Evolutionary conservation across 192 early-diverging fungal genomes (phyloP).

Genomic region (Backusella mclennaniae): DNA sequence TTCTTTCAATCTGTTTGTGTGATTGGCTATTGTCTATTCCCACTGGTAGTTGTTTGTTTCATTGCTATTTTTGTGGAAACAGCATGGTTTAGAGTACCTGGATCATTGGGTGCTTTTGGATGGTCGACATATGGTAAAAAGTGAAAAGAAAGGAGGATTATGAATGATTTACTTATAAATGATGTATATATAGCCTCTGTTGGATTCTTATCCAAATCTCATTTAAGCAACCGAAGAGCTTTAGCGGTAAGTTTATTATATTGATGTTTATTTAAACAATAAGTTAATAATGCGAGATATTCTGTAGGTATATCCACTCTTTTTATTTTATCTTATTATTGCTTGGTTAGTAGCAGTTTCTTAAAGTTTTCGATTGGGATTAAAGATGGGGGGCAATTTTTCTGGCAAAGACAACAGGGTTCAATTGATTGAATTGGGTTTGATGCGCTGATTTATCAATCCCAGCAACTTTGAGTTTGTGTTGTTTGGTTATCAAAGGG

Average conservation of each 20-base stretch:
- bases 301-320: conserved; percentile 75
- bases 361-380: conserved; percentile 36
- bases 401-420: conserved; percentile 33
- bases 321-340: conserved; percentile 93
- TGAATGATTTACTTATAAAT: not conserved
- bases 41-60: conserved; percentile 79
- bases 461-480: conserved; percentile 21
- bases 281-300: not conserved
- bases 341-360: conserved; percentile 91
- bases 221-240: conserved; percentile 80
- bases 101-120: conserved; percentile 73
- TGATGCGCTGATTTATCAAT: conserved; percentile 41
- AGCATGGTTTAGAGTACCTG: conserved; percentile 70
- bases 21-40: conserved; percentile 96
- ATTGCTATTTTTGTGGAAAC: conserved; percentile 63
- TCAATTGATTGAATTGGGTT: conserved; percentile 34
- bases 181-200: conserved; percentile 64
- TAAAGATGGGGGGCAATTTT: conserved; percentile 22
- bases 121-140: conserved; percentile 85
- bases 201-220: conserved; percentile 86
- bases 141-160: not conserved
- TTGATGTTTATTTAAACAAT: not conserved
- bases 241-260: conserved; percentile 62
- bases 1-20: conserved; percentile 98
- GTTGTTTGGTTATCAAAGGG: conserved; percentile 26